phyloP scores from a whole-genome alignment of 768 basidiomycete species.

The Exidia glandulosa region DNA sequence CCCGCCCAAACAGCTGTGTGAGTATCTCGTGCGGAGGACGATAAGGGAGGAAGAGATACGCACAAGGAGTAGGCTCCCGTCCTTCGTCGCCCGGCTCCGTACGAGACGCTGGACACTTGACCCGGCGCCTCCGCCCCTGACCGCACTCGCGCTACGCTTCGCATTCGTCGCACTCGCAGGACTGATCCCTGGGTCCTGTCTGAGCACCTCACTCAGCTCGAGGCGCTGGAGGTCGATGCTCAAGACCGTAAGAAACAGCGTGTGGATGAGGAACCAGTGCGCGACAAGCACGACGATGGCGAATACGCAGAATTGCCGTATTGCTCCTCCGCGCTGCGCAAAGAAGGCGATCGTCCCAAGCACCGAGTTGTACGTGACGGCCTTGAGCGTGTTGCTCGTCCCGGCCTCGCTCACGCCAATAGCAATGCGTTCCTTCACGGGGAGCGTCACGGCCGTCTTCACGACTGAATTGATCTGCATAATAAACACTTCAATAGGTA shows the following conservation, averaged over 20 bases:
- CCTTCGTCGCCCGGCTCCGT: slow-evolving; percentile 58
- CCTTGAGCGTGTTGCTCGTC: slow-evolving; percentile 85
- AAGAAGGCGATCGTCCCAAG: slow-evolving; percentile 67
- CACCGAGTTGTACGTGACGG: slow-evolving; percentile 74
- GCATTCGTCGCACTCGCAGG: not conserved
- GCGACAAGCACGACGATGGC: slow-evolving; percentile 90
- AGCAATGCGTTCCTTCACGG: slow-evolving; percentile 87
- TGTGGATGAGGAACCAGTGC: slow-evolving; percentile 95
- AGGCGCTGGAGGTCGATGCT: slow-evolving; percentile 93
- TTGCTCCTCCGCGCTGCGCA: slow-evolving; percentile 52
- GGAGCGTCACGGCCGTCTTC: slow-evolving; percentile 71
- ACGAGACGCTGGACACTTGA: slow-evolving; percentile 32
- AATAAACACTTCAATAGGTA: not conserved
- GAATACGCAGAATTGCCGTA: slow-evolving; percentile 88
- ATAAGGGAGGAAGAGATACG: slow-evolving; percentile 12
- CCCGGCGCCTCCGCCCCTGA: not conserved
- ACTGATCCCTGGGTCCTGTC: slow-evolving; percentile 53
- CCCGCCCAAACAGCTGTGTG: too few species aligned
- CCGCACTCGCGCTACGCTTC: slow-evolving; percentile 3
- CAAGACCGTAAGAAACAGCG: slow-evolving; percentile 88
- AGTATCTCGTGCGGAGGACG: too few species aligned
- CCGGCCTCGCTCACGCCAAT: slow-evolving; percentile 83
- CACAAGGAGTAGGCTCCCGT: slow-evolving; percentile 73
- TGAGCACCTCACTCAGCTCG: slow-evolving; percentile 80
- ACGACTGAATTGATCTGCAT: slow-evolving; percentile 72